Percentiles rank a stretch among this genome's conserved stretches.
Evolutionary conservation across 225 moss, liverwort and hornwort species (phyloP).

Genomic region (Rhytidiadelphus loreus): DNA sequence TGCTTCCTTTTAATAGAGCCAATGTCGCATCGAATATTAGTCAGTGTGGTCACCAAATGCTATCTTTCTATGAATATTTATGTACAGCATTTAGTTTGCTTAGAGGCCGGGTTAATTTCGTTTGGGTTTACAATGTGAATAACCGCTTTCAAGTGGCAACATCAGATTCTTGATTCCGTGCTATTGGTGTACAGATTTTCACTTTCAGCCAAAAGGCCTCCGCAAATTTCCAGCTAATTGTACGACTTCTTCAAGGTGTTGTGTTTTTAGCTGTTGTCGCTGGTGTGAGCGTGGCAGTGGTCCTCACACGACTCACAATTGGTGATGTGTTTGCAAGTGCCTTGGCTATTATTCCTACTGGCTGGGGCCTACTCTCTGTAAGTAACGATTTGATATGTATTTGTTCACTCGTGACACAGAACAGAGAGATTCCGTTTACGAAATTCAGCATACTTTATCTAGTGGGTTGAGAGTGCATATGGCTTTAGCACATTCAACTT

Average conservation of each 20-base stretch:
- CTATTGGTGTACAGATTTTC: slow-evolving; percentile 26
- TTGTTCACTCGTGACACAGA: background rate
- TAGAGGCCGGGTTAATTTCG: background rate
- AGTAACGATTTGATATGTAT: background rate
- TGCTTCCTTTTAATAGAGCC: background rate
- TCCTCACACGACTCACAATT: slow-evolving; percentile 36
- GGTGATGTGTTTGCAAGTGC: slow-evolving; percentile 50
- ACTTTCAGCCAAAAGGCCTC: slow-evolving; percentile 57
- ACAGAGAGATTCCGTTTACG: background rate
- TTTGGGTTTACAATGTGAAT: background rate
- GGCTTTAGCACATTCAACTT: background rate
- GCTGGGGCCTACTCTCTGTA: slow-evolving; percentile 60
- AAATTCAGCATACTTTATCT: background rate
- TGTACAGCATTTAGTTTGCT: background rate
- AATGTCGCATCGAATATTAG: background rate
- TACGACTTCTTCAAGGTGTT: slow-evolving; percentile 44
- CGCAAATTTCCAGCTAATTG: slow-evolving; percentile 49
- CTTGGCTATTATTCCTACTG: slow-evolving; percentile 51
- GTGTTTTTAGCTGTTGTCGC: slow-evolving; percentile 41
- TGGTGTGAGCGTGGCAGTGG: slow-evolving; percentile 39
- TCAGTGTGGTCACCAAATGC: background rate
- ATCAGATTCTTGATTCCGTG: background rate
- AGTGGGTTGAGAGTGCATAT: background rate
- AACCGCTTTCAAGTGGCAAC: background rate
- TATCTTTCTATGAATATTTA: background rate